These are phyloP conservation scores for Paecilomyces sp. DNA, from an alignment of 2,329 filamentous ascomycete genomes.

Conservation along the genomic window DNA sequence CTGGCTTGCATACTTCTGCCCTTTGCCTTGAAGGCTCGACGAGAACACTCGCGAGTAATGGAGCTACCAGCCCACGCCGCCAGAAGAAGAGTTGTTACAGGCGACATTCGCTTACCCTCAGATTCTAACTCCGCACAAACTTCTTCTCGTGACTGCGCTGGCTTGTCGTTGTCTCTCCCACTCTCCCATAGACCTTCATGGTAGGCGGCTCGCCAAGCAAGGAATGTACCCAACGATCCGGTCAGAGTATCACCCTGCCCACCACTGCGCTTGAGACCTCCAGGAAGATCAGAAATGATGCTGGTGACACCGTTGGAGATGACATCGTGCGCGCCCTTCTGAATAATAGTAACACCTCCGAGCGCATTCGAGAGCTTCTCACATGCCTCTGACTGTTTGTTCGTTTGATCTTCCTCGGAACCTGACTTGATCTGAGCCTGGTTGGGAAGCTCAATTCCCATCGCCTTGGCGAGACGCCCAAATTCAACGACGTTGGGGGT, in stretches of 20 bases:
- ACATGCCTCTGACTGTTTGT: constrained; percentile 52
- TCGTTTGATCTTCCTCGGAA: constrained; percentile 33
- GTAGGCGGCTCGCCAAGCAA: constrained; percentile 85
- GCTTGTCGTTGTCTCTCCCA: constrained; percentile 21
- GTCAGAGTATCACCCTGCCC: constrained; percentile 96
- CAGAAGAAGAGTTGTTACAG: constrained; percentile 58
- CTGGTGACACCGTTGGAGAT: constrained; percentile 74
- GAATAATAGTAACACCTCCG: constrained; percentile 81
- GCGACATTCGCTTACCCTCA: constrained; percentile 49
- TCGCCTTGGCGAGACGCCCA: constrained; percentile 66
- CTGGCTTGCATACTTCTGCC: constrained; percentile 86
- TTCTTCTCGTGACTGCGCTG: constrained; percentile 31
- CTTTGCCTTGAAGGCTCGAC: constrained; percentile 75
- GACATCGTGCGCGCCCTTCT: constrained; percentile 78
- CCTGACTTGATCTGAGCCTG: constrained; percentile 30
- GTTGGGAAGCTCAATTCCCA: constrained; percentile 55
- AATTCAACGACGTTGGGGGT: constrained; percentile 97
- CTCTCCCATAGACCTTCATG: constrained; percentile 70
- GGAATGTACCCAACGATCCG: constrained; percentile 76
- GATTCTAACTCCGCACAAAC: constrained; percentile 35
- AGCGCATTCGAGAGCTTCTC: constrained; percentile 66
- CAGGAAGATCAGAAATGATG: constrained; percentile 67
- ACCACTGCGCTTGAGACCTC: constrained; percentile 82
- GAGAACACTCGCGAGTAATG: constrained; percentile 84
- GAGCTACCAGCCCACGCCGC: constrained; percentile 81